Conservation (phyloP, 805 yeast genomes). For the Kluyveromyces wickerhamii region DNA sequence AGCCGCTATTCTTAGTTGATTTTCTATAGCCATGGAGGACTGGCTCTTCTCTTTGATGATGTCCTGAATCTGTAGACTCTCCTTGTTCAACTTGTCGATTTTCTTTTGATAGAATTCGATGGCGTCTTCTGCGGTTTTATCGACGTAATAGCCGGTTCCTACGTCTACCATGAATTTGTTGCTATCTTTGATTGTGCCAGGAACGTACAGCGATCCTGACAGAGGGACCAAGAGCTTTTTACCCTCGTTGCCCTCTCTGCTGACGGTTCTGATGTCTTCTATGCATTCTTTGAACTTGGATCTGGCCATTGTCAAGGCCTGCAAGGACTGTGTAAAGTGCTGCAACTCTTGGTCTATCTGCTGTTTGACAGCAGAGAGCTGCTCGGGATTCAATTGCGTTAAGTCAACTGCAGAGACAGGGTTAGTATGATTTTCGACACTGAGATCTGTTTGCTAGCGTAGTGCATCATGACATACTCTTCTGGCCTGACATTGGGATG, state of each 20-base stretch:
- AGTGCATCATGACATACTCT: slow-evolving; percentile 1
- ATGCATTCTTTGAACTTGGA: slow-evolving; percentile 76
- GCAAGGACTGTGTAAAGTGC: slow-evolving; percentile 75
- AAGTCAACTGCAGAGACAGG: slow-evolving; percentile 47
- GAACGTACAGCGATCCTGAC: slow-evolving; percentile 81
- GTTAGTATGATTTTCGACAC: slow-evolving; percentile 5
- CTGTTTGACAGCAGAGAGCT: slow-evolving; percentile 72
- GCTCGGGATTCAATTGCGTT: slow-evolving; percentile 69
- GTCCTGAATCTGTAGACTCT: slow-evolving; percentile 62
- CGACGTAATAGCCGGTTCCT: slow-evolving; percentile 94
- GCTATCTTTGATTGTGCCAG: slow-evolving; percentile 63
- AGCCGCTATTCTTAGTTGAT: slow-evolving; percentile 25
- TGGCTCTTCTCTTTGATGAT: slow-evolving; percentile 71
- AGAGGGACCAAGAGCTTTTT: slow-evolving; percentile 72
- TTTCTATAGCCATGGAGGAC: slow-evolving; percentile 26
- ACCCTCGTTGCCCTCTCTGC: slow-evolving; percentile 34
- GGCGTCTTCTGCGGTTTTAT: slow-evolving; percentile 63
- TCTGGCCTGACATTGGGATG: slow-evolving; percentile 1
- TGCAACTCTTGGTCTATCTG: slow-evolving; percentile 79
- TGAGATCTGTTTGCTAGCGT: slow-evolving; percentile 2
- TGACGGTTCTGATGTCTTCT: slow-evolving; percentile 52
- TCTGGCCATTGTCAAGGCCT: slow-evolving; percentile 77
- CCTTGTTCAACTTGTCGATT: slow-evolving; percentile 61
- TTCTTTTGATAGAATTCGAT: slow-evolving; percentile 64
- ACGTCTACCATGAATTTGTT: slow-evolving; percentile 80